Percentiles rank a stretch among this genome's conserved stretches.
phyloP scores from a whole-genome alignment of 352 stramenopile genomes.

The Pythium rishiriense region DNA sequence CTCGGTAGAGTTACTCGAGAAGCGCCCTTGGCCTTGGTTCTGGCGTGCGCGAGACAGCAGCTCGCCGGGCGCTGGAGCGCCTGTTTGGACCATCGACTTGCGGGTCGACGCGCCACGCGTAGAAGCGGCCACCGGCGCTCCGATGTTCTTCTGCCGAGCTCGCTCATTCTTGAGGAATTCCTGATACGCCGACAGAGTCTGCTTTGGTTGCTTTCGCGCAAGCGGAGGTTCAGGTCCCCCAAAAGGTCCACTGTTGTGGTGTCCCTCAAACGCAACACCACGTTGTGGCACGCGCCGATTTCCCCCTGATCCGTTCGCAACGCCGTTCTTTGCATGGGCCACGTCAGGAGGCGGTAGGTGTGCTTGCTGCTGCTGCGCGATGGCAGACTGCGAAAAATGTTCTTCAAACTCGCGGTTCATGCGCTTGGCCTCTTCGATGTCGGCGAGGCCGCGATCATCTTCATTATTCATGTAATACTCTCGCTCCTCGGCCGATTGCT shows the following conservation, averaged over 20 bases:
- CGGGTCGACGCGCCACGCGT: not conserved
- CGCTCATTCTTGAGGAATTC: conserved; percentile 30
- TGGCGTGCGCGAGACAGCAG: conserved; percentile 16
- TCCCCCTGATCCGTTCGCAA: not conserved
- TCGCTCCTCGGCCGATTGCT: conserved; percentile 54
- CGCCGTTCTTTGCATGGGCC: not conserved
- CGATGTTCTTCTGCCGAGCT: conserved; percentile 13
- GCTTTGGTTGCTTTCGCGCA: conserved; percentile 1
- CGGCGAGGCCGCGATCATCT: conserved; percentile 42
- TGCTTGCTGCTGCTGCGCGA: not conserved
- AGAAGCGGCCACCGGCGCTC: not conserved
- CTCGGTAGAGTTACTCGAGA: conserved; percentile 8
- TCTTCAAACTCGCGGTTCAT: conserved; percentile 72
- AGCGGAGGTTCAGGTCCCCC: conserved; percentile 1
- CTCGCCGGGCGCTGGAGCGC: conserved; percentile 8
- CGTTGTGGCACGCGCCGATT: not conserved
- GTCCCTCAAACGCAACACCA: not conserved
- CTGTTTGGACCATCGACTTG: conserved; percentile 14
- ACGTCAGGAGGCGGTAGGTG: not conserved
- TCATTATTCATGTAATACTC: conserved; percentile 61
- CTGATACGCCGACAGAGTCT: conserved; percentile 24
- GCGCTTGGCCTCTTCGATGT: conserved; percentile 65
- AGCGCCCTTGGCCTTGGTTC: conserved; percentile 1
- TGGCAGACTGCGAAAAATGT: conserved; percentile 32
- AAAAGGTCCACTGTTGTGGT: not conserved